These are phyloP conservation scores for Tulasnella sp. DNA, from an alignment of 768 basidiomycete genomes.

Conservation along the genomic window DNA sequence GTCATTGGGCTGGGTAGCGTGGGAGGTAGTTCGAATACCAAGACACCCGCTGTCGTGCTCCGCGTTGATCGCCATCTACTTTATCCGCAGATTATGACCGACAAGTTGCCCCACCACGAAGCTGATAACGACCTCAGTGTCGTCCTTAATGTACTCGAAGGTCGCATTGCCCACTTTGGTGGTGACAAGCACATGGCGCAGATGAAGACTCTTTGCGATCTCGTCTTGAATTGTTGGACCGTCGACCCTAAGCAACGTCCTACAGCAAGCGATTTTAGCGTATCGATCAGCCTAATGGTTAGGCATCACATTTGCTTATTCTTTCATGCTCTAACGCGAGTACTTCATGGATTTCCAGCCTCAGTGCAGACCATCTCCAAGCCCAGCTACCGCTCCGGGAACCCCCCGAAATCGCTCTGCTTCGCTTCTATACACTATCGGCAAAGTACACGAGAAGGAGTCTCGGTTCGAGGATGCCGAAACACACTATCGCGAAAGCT, in stretches of 20 bases:
- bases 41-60: neutral
- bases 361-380: neutral
- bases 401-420: neutral
- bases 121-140: neutral
- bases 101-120: neutral
- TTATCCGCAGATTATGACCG: neutral
- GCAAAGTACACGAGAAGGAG: neutral
- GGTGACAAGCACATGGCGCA: slow-evolving; percentile 2
- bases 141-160: neutral
- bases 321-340: neutral
- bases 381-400: neutral
- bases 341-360: neutral
- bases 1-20: neutral
- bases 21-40: neutral
- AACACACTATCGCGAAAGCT: neutral
- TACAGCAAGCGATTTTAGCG: neutral
- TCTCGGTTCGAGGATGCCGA: neutral
- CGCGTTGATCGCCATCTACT: neutral
- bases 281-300: neutral
- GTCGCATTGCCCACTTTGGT: neutral
- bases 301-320: neutral
- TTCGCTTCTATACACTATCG: neutral
- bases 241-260: neutral
- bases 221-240: neutral
- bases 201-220: neutral